Evolutionary conservation across 805 yeast genomes (phyloP), one percentile per base, ranked within the genome.

Genomic region (Spathaspora girioi): DNA sequence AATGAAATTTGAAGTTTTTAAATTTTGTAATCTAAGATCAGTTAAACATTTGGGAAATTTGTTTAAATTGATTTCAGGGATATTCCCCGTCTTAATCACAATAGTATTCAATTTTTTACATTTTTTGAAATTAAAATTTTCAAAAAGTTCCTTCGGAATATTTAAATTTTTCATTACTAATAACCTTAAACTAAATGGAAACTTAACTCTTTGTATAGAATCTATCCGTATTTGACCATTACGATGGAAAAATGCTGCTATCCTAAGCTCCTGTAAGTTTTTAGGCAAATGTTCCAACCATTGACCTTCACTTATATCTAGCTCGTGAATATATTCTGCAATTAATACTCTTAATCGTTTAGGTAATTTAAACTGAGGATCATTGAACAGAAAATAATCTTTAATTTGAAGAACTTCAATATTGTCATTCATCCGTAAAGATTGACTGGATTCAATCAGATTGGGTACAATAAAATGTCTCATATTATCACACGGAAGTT

Each of bases 401-500:
- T 41, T 31, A 20, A 47, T 20, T 17, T n/a, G 6, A 8, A 47
- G 20, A 15, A 19, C 11, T 35, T 43, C 41, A 8, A 40, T 9
- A 27, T 43, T 47, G n/a, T 19, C 50, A 27, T 47, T 47, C 14
- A 47, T 14, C 31, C 20, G n/a, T 6, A 47, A 15, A 17, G 14
- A 10, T 14, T 23, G 12, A 15, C 20, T 12, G 7, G 12, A 12
- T 8, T n/a, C 14, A 31, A 47, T 15, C 50, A 47, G 50, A 4
- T 8, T 6, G 11, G 50, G 50, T 11, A 47, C 27, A 2, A 8
- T 26, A 1, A 47, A 26, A 1, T 6, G 8, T 15, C 41, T 41
- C n/a, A 47, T 47, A 14, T 23, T 19, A 29, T 42, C 18, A 27
- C 47, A 47, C 6, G 50, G 50, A 10, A 47, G 19, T n/a, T 14